phyloP scores from a whole-genome alignment of 768 basidiomycete genomes.

The Tubosaeta sp. region DNA sequence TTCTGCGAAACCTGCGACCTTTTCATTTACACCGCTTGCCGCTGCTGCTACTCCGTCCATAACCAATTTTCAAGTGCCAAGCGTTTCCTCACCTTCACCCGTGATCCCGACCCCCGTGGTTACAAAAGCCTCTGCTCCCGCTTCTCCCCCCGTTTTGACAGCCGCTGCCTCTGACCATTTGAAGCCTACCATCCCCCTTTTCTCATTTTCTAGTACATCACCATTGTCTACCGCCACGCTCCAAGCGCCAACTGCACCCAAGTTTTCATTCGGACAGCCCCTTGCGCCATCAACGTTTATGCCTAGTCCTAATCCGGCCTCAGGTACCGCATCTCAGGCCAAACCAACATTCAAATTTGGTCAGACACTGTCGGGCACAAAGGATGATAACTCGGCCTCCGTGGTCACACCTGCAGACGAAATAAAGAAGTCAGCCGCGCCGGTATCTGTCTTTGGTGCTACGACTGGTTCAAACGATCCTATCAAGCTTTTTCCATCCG shows the following conservation, averaged over 20 bases:
- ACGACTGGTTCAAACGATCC: conserved; percentile 16
- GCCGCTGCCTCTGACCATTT: conserved; percentile 1
- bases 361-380: conserved; percentile 18
- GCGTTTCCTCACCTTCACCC: not conserved
- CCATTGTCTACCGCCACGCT: not conserved
- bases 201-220: conserved; percentile 17
- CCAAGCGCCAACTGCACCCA: conserved; percentile 10
- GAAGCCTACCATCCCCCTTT: conserved; percentile 16
- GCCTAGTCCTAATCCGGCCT: conserved; percentile 2
- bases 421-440: conserved; percentile 22
- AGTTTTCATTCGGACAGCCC: conserved; percentile 26
- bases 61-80: conserved; percentile 16
- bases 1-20: conserved; percentile 15
- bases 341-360: conserved; percentile 21
- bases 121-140: conserved; percentile 5
- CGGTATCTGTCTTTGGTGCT: conserved; percentile 17
- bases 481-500: conserved; percentile 22
- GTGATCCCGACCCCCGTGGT: conserved; percentile 5
- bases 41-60: conserved; percentile 2
- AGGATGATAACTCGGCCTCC: conserved; percentile 18
- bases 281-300: conserved; percentile 3
- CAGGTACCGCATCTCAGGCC: conserved; percentile 14
- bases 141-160: not conserved
- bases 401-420: conserved; percentile 16
- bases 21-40: conserved; percentile 24